Evolutionary conservation across 2,329 filamentous ascomycete species (phyloP).

Genomic region (Claviceps sp.): DNA sequence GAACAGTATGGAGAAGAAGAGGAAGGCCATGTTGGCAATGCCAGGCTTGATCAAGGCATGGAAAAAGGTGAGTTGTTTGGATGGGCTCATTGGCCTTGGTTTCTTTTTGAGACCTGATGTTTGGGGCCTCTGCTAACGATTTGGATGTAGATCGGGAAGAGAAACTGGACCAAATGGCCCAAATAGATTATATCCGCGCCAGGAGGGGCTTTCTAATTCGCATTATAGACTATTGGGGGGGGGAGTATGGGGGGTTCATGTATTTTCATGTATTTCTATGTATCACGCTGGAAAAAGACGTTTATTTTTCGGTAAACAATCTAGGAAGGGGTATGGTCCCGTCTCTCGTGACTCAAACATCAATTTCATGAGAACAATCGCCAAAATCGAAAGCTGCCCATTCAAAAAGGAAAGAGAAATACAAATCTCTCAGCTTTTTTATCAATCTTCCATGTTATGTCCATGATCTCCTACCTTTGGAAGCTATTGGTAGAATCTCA

Average conservation of each 20-base stretch:
- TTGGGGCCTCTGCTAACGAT: slow-evolving; percentile 18
- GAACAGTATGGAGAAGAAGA: slow-evolving; percentile 67
- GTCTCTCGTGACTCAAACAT: no score
- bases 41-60: slow-evolving; percentile 80
- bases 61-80: slow-evolving; percentile 62
- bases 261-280: slow-evolving; percentile 21
- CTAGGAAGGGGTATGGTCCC: no score
- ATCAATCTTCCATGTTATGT: neutral
- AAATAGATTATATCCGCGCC: slow-evolving; percentile 25
- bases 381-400: no score
- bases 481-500: no score
- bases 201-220: neutral
- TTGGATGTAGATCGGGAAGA: slow-evolving; percentile 33
- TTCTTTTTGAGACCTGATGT: no score
- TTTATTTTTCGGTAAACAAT: no score
- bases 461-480: neutral
- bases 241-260: slow-evolving; percentile 12
- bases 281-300: slow-evolving; percentile 8
- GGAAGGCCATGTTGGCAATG: slow-evolving; percentile 90
- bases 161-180: slow-evolving; percentile 44
- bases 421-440: neutral
- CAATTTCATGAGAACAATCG: no score
- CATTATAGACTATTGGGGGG: neutral
- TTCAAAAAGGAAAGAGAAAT: neutral
- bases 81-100: no score